Evolutionary conservation across 2,329 filamentous ascomycete species (phyloP).

Genomic region (Penicillium frequentans): DNA sequence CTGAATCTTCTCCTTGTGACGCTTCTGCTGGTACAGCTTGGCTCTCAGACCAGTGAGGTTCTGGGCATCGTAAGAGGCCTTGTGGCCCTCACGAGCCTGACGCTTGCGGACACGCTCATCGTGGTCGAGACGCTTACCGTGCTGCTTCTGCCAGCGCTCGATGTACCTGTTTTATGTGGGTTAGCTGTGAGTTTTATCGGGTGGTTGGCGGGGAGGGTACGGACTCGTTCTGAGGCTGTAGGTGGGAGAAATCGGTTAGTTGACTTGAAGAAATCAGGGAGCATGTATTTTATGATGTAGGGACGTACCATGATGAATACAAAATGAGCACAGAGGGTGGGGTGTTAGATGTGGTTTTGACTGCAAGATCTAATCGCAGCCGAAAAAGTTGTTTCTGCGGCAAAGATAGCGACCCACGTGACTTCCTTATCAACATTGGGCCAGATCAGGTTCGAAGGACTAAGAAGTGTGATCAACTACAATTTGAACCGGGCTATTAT

Average conservation of each 20-base stretch:
- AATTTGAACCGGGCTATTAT: neutral
- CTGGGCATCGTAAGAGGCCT: slow-evolving; percentile 85
- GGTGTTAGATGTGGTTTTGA: slow-evolving; percentile 18
- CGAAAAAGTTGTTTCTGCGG: slow-evolving; percentile 28
- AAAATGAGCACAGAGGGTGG: slow-evolving; percentile 16
- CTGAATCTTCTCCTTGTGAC: slow-evolving; percentile 97
- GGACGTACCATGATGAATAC: slow-evolving; percentile 34
- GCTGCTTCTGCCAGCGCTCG: slow-evolving; percentile 72
- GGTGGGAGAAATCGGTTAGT: slow-evolving; percentile 10
- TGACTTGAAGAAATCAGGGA: neutral
- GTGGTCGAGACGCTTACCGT: slow-evolving; percentile 67
- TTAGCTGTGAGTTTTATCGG: slow-evolving; percentile 16
- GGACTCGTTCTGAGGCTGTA: slow-evolving; percentile 47
- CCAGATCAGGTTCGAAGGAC: neutral
- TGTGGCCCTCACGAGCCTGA: slow-evolving; percentile 83
- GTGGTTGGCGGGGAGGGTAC: slow-evolving; percentile 19
- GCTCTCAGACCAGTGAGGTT: slow-evolving; percentile 88
- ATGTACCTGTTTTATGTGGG: slow-evolving; percentile 52
- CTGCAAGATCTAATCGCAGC: slow-evolving; percentile 27
- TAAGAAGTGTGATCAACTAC: neutral
- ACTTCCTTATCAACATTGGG: slow-evolving; percentile 19
- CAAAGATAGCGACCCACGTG: slow-evolving; percentile 27
- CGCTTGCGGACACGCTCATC: slow-evolving; percentile 89
- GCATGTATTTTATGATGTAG: neutral
- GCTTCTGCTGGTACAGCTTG: slow-evolving; percentile 90